Conservation (phyloP, 129 eudicot genomes). For the Tagetes erecta region DNA sequence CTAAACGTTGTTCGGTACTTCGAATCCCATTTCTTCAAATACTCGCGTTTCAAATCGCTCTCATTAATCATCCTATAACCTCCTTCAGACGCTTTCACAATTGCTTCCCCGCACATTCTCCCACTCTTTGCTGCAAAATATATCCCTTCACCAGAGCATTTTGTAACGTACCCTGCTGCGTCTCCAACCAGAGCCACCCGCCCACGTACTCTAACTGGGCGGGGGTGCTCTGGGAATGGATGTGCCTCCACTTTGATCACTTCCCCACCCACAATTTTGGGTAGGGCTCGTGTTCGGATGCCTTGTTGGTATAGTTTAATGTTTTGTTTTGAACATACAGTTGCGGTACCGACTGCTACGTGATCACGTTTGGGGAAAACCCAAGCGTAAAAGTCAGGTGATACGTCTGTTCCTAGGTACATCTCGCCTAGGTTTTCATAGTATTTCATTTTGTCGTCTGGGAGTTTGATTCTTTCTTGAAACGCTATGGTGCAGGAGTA, state of each 20-base stretch:
- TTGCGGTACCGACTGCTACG: constrained; percentile 93
- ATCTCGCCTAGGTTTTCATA: constrained; percentile 81
- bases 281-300: constrained; percentile 59
- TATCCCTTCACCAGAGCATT: constrained; percentile 96
- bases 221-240: constrained; percentile 94
- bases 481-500: constrained; percentile 91
- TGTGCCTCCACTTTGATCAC: constrained; percentile 93
- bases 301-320: constrained; percentile 74
- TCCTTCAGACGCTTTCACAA: constrained; percentile 82
- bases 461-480: constrained; percentile 77
- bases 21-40: constrained; percentile 86
- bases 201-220: constrained; percentile 69
- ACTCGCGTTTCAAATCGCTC: constrained; percentile 70
- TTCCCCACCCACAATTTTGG: constrained; percentile 76
- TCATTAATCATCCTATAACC: constrained; percentile 77
- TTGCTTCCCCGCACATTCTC: constrained; percentile 92
- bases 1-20: constrained; percentile 78
- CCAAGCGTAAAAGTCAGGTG: constrained; percentile 96
- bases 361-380: constrained; percentile 95
- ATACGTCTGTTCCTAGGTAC: constrained; percentile 93
- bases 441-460: constrained; percentile 78
- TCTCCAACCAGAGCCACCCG: constrained; percentile 89
- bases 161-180: constrained; percentile 91
- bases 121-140: constrained; percentile 97
- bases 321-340: constrained; percentile 72